A percentile compares a stretch with the other conserved stretches of the same genome.
phyloP scores from a whole-genome alignment of 202 grass and related monocot species.

The Dendrocalamus latiflorus region DNA sequence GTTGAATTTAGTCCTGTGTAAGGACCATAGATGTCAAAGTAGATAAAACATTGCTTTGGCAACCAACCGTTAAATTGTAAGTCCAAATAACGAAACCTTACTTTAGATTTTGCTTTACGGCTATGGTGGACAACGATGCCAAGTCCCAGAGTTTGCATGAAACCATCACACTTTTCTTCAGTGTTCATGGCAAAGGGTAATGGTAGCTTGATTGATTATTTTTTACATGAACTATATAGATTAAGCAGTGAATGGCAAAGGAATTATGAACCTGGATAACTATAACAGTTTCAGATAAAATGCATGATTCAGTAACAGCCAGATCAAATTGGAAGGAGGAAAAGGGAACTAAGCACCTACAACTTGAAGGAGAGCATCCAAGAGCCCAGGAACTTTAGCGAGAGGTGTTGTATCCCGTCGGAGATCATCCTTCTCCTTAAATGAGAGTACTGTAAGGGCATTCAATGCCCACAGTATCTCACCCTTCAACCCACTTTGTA shows the following conservation, averaged over 20 bases:
- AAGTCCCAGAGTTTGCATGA: not conserved
- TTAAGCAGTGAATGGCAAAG: constrained; percentile 3
- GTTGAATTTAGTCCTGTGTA: not conserved
- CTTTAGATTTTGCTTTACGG: not conserved
- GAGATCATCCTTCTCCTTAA: constrained; percentile 97
- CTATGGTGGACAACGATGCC: not conserved
- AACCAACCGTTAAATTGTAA: not conserved
- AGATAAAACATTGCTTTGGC: not conserved
- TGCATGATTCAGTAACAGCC: constrained; percentile 8
- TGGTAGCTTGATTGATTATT: not conserved
- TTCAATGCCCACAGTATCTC: constrained; percentile 97
- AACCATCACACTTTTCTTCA: not conserved
- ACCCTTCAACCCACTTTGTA: constrained; percentile 94
- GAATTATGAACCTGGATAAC: not conserved
- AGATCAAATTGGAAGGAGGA: constrained; percentile 14
- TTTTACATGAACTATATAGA: constrained; percentile 20
- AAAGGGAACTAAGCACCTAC: constrained; percentile 46
- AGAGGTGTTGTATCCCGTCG: constrained; percentile 75
- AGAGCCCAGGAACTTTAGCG: constrained; percentile 83
- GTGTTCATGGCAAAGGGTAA: not conserved
- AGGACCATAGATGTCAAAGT: constrained; percentile 3
- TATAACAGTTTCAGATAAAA: not conserved
- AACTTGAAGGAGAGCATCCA: constrained; percentile 98
- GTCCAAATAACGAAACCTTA: not conserved
- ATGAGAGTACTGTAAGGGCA: constrained; percentile 79